Evolutionary conservation across 139 green algal species (phyloP), one percentile per base, ranked within the genome.

Genomic region (Nannochloris sp.): DNA sequence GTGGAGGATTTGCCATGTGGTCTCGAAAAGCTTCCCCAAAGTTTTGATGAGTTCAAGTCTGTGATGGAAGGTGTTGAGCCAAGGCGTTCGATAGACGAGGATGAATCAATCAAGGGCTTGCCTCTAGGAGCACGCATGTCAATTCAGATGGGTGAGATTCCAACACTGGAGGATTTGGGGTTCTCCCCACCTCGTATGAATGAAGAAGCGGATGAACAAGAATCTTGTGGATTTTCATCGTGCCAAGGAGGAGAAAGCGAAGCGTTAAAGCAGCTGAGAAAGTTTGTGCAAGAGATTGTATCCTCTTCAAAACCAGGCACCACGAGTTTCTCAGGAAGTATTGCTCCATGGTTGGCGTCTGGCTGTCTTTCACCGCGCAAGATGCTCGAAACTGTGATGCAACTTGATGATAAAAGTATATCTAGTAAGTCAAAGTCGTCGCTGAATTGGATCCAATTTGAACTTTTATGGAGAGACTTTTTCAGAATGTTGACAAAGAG

Each of bases 381-480:
- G 25, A 78, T 91, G 69, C 57, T 76, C 23, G 56, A 57, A 40
- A 67, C 67, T 2, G 61, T 59, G 15, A 27, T 51, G 59, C 29
- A 34, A 4, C 36, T 56, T 12, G 21, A 25, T 54, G 58, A 43
- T 40, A 48, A 55, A 24, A 9, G 34, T 5, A 14, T 8, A 40
- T 54, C 21, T n/a, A 8, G 66, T 29, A 36, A 11, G 11, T 46
- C 44, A 16, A 19, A 11, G 9, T 34, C 40, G 7, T 48, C 61
- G 19, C 61, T 87, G 12, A 57, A 60, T 43, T 94, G 86, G 86
- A 62, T 92, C 12, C 58, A 89, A 27, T 94, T 86, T 60, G 85
- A 93, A 79, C 76, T 93, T 55, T 69, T 91, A 58, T 93, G 84
- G 86, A 60, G 86, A 5, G 86, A 93, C 63, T 93, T 94, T 53